Percentiles rank a stretch among this genome's conserved stretches.
phyloP scores from a whole-genome alignment of 306 rosid genomes.

The Pyrus pyrifolia region DNA sequence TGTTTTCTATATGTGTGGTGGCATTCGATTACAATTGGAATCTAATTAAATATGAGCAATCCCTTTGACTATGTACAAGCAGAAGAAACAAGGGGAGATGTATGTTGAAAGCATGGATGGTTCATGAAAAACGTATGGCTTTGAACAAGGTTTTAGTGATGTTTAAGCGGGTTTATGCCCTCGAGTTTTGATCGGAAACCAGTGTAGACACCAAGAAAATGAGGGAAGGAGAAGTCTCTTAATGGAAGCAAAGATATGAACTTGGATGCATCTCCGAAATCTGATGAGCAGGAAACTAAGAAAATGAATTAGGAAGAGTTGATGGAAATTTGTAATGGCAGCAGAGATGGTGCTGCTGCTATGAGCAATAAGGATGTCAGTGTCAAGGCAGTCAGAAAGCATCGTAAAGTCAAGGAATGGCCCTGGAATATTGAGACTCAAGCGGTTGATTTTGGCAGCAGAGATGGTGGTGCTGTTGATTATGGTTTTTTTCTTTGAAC shows the following conservation, averaged over 20 bases:
- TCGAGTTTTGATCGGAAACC: background rate
- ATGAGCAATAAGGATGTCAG: too few species aligned
- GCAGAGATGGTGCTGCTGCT: too few species aligned
- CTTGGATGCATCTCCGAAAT: background rate
- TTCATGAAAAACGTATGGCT: background rate
- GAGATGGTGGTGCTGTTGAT: background rate
- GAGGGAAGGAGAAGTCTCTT: constrained; percentile 56
- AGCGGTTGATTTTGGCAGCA: background rate
- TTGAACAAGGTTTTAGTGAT: constrained; percentile 21
- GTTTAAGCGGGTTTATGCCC: background rate
- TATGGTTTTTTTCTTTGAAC: background rate
- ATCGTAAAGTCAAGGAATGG: background rate
- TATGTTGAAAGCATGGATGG: background rate
- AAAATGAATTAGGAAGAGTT: too few species aligned
- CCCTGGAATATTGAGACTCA: too few species aligned
- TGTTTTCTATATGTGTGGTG: too few species aligned
- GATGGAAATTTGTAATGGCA: too few species aligned
- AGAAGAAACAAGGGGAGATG: background rate
- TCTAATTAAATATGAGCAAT: too few species aligned
- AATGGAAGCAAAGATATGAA: constrained; percentile 19
- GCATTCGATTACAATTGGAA: too few species aligned
- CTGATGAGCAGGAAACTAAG: too few species aligned
- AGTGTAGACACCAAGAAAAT: constrained; percentile 25
- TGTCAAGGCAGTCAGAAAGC: too few species aligned
- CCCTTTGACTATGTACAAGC: background rate